Evolutionary conservation across 1,284 basidiomycete genomes (phyloP), one percentile per base, ranked within the genome.

Genomic region (Sporisorium reilianum): DNA sequence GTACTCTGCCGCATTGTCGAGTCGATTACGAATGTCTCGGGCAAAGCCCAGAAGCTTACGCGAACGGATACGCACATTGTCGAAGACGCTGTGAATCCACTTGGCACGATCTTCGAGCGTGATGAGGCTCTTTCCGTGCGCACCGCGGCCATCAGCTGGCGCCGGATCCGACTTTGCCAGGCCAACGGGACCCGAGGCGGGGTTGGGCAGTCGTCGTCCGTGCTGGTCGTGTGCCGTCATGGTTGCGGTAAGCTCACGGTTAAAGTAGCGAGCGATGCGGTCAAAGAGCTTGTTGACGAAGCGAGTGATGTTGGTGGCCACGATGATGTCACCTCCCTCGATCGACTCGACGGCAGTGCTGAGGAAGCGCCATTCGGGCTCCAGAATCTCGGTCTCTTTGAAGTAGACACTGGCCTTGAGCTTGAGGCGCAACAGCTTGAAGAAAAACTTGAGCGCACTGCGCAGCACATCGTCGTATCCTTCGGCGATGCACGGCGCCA

Each of bases 1-100:
- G 84, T 97, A 99, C 85, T 99, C 97, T 1, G 95, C 93, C 1
- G 95, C 94, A 85, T 98, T 98, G 81, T 93, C 93, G 86, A 97
- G 96, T 42, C 93, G 90, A 79, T 93, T 91, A 20, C 86, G 81
- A 68, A 87, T 85, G 40, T 85, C 84, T 62, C 86, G 77, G 2
- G 80, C 79, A 85, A 97, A 95, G 3, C 95, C 92, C 77, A 96
- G 93, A 32, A 99, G 88, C 85, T 98, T 98, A 48, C 97, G 90
- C 82, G 95, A 95, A 51, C 97, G 90, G 74, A 97, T 88, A 59
- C 94, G 90, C 55, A 97, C 95, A 55, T 93, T 94, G 77, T 98
- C 96, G 41, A 99, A 88, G 55, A 99, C 92, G 84, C 96, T 97
- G 63, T 89, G 89, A 81, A 96, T 97, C 94, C 95, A 97, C 57